phyloP scores from a whole-genome alignment of 2,329 filamentous ascomycete genomes.

The Neofusicoccum ribis region DNA sequence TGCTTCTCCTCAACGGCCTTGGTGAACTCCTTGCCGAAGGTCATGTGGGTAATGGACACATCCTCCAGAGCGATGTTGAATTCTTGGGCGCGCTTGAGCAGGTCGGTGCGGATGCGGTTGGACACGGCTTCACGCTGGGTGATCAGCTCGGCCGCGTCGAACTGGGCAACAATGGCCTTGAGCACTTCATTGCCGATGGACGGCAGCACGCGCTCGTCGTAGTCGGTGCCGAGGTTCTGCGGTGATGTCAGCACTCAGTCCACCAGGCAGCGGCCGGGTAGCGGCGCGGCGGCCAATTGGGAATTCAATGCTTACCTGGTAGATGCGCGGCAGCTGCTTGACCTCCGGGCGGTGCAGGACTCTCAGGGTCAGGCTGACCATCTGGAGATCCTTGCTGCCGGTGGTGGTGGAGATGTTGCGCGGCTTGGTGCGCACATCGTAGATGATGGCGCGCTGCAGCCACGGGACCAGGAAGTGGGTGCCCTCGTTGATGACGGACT shows the following conservation, averaged over 20 bases:
- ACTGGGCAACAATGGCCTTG: slow-evolving; percentile 56
- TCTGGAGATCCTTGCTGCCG: slow-evolving; percentile 98
- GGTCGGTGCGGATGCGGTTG: slow-evolving; percentile 87
- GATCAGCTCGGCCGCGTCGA: slow-evolving; percentile 68
- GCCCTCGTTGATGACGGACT: slow-evolving; percentile 88
- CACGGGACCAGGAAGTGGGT: slow-evolving; percentile 96
- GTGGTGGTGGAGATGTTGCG: slow-evolving; percentile 97
- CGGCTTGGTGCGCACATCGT: slow-evolving; percentile 96
- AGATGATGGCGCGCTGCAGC: slow-evolving; percentile 92
- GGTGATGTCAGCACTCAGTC: slow-evolving; percentile 22
- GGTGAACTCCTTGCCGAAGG: slow-evolving; percentile 98
- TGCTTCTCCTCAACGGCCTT: slow-evolving; percentile 99
- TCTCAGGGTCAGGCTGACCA: slow-evolving; percentile 97
- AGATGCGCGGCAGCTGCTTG: slow-evolving; percentile 90
- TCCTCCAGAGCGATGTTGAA: slow-evolving; percentile 99
- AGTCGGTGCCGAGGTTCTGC: slow-evolving; percentile 96
- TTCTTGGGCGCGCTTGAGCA: slow-evolving; percentile 88
- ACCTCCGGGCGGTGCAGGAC: slow-evolving; percentile 95
- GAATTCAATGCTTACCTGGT: slow-evolving; percentile 69
- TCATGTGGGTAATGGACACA: slow-evolving; percentile 99
- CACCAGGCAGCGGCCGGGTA: background rate
- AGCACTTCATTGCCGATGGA: slow-evolving; percentile 58
- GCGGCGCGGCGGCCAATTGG: background rate
- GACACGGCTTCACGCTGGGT: slow-evolving; percentile 97
- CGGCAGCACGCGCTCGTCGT: slow-evolving; percentile 69